phyloP scores from a whole-genome alignment of 2,329 filamentous ascomycete species.

The Helotiales sp. region DNA sequence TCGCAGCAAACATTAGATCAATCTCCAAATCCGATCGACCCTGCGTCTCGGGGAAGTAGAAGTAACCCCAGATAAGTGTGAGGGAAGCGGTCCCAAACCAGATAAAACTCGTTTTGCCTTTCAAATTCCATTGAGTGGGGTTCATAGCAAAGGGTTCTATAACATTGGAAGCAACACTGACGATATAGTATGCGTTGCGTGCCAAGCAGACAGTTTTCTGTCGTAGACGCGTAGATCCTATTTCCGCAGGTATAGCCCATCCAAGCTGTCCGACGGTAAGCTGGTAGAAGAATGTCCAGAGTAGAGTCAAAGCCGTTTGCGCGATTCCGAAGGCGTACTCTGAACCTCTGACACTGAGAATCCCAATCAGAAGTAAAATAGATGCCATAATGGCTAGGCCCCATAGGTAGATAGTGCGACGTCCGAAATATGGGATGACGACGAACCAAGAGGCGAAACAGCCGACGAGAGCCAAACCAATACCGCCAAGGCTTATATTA shows the following conservation, averaged over 20 bases:
- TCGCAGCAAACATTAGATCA: neutral
- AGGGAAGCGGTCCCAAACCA: neutral
- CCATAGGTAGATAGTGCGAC: slow-evolving; percentile 8
- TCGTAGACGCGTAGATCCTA: neutral
- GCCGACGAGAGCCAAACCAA: neutral
- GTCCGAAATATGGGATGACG: slow-evolving; percentile 1
- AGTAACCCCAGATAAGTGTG: neutral
- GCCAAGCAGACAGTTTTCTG: slow-evolving; percentile 1
- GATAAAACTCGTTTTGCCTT: neutral
- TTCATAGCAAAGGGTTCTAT: neutral
- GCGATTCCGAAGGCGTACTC: neutral
- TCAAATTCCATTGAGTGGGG: neutral
- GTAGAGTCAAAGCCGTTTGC: neutral
- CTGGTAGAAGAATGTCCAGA: slow-evolving; percentile 3
- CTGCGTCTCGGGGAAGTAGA: neutral
- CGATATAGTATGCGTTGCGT: slow-evolving; percentile 3
- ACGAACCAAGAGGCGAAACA: neutral
- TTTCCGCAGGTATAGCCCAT: neutral
- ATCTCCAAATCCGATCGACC: neutral
- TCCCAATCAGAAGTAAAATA: neutral
- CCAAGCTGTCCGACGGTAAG: neutral
- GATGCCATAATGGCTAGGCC: neutral
- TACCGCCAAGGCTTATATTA: slow-evolving; percentile 18
- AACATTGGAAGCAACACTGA: neutral
- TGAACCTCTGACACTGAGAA: neutral